Conservation (phyloP, 2,329 filamentous ascomycete genomes). For the Xylariomycetidae sp. region DNA sequence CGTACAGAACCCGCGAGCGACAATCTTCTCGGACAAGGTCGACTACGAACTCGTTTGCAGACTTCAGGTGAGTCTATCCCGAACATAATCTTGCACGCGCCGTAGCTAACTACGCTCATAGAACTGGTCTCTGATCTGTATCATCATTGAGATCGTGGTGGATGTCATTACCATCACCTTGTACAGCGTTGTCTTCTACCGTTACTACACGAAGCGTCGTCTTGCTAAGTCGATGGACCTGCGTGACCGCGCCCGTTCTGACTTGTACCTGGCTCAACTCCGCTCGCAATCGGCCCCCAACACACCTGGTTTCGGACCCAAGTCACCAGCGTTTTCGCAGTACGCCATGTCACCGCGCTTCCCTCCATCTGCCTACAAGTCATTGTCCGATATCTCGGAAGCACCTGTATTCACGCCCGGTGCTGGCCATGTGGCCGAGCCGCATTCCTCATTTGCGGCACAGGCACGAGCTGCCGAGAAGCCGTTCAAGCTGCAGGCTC, state of each 20-base stretch:
- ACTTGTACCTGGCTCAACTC: slow-evolving; percentile 87
- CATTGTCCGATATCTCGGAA: slow-evolving; percentile 39
- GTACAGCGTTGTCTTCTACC: slow-evolving; percentile 94
- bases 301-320: slow-evolving; percentile 81
- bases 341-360: slow-evolving; percentile 58
- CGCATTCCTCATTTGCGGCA: slow-evolving; percentile 57
- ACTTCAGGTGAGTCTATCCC: slow-evolving; percentile 60
- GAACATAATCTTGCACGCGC: too few relatives aligned
- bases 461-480: slow-evolving; percentile 34
- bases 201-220: slow-evolving; percentile 93
- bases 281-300: slow-evolving; percentile 87
- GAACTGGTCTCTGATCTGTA: slow-evolving; percentile 95
- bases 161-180: slow-evolving; percentile 88
- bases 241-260: slow-evolving; percentile 88
- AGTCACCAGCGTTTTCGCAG: slow-evolving; percentile 52
- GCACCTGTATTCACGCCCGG: slow-evolving; percentile 48
- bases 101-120: slow-evolving; percentile 36
- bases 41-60: slow-evolving; percentile 89
- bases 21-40: slow-evolving; percentile 75
- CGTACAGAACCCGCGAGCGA: slow-evolving; percentile 74
- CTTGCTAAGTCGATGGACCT: slow-evolving; percentile 96
- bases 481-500: slow-evolving; percentile 82
- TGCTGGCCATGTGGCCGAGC: slow-evolving; percentile 49
- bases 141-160: slow-evolving; percentile 92
- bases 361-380: slow-evolving; percentile 53